Evolutionary conservation across 176 grass and related monocot genomes (phyloP), one percentile per base, ranked within the genome.

Genomic region (Neostapfia colusana): DNA sequence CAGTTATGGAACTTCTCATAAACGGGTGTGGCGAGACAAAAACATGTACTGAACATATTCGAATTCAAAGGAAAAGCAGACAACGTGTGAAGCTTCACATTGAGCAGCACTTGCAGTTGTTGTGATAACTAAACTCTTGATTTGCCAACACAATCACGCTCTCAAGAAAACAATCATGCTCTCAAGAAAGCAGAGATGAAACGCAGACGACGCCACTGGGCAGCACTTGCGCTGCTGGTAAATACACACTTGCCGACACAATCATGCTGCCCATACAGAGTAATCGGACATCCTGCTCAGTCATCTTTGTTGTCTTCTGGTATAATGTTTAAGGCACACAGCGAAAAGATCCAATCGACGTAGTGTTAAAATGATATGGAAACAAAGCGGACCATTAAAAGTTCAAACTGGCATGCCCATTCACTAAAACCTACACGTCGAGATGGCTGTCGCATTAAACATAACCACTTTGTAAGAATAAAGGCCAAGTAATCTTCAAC

Each of bases 131-230:
- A 73, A 73, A 50, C 39, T 67, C 15, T 23, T 24, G 39, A 65
- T 59, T 26, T 66, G 59, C 48, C 55, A 65, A n/a, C 81, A 88
- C 61, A 64, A 75, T 88, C 70, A 88, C 80, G 38, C 40, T 84
- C 54, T 12, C 8, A 25, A 57, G 8, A n/a, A n/a, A n/a, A n/a
- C n/a, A n/a, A n/a, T 31, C 31, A 31, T 31, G 31, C 31, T 31
- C 31, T 31, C 31, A 31, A 31, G 3, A 25, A 58, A 48, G 25
- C 73, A 79, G 35, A 67, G 8, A 72, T 37, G 42, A 79, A 37
- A 24, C 14, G 42, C 42, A 50, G 42, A 50, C 27, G 50, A 12
- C 41, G 40, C 36, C 66, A 67, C 0, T 18, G 26, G 21, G 55
- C 26, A 55, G 7, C 27, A 84, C 36, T 55, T 72, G 42, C 49